Conservation (phyloP, 2,329 filamentous ascomycete species). For the Dissoconium aciculare region DNA sequence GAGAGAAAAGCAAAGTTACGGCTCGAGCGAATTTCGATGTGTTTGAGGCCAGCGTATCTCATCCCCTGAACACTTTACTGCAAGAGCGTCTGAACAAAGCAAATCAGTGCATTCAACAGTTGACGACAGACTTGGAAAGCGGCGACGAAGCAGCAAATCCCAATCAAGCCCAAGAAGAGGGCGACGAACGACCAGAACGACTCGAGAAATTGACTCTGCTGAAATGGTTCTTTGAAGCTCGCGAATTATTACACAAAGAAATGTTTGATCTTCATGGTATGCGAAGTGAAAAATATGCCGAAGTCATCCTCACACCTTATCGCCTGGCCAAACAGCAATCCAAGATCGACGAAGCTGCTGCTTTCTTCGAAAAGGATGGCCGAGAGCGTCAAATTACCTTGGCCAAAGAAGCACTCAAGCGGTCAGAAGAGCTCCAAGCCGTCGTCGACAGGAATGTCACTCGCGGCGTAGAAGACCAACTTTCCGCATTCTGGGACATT, state of each 20-base stretch:
- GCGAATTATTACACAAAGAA: constrained; percentile 74
- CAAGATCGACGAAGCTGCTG: constrained; percentile 62
- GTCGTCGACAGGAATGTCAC: constrained; percentile 75
- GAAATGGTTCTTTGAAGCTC: constrained; percentile 92
- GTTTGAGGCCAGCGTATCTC: constrained; percentile 71
- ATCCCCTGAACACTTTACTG: constrained; percentile 66
- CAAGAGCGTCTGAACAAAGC: constrained; percentile 60
- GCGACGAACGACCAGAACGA: constrained; percentile 85
- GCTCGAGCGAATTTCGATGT: constrained; percentile 69
- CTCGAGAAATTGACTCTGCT: constrained; percentile 86
- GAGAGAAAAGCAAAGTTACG: constrained; percentile 53
- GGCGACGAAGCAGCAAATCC: constrained; percentile 54
- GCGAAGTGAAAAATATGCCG: constrained; percentile 67
- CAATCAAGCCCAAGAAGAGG: constrained; percentile 83
- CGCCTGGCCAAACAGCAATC: constrained; percentile 55
- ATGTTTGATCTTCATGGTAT: constrained; percentile 73
- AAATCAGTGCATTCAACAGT: constrained; percentile 60
- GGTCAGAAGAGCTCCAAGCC: constrained; percentile 60
- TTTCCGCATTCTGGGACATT: constrained; percentile 96
- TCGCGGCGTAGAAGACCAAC: constrained; percentile 76
- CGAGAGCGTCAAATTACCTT: constrained; percentile 53
- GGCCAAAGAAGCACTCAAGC: constrained; percentile 54
- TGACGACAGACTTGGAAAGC: constrained; percentile 57
- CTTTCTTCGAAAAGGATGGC: constrained; percentile 71
- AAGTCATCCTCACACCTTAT: constrained; percentile 72